Base-by-base conservation (phyloP, 192 early-diverging fungal species). In the Spinellus fusiger region DNA sequence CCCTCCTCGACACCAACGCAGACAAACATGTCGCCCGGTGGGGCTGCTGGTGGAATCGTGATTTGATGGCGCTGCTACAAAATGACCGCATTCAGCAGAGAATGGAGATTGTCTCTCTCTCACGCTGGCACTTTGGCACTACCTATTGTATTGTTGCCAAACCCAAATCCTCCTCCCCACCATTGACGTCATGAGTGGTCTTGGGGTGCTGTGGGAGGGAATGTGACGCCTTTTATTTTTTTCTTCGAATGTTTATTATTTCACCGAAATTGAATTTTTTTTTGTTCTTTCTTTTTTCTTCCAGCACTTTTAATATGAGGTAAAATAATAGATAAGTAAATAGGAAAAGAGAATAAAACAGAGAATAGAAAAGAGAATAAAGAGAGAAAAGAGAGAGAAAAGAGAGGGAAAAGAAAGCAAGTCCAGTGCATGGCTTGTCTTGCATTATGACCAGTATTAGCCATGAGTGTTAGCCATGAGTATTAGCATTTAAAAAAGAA, bases 21-120 rank as follows among this genome's bases (percentile, higher is more conserved):
- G 53, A 61, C 13, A 71, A 61, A 34, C 87, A 89, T 71, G 85
- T 83, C 7, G 61, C 74, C 10, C 59, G 62, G 56, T 89, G 86
- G 85, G 86, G 64, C 9, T 89, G 87, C 57, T 89, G 84, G 83
- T 89, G 80, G 77, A 88, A 89, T 51, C 60, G 87, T 22, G 83
- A 85, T 53, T 68, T 89, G 20, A 73, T 75, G 46, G 53, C 26
- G 8, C 38, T 88, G 23, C 73, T 85, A 38, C 53, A 81, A n/a
- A 63, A 74, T 37, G 70, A 71, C 15, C 27, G 61, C 26, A 66
- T 72, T 1, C 67, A 59, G 55, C 66, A 80, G 5, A 86, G 80
- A 10, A 23, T 86, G 22, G 70, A 82, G 29, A 64, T 88, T 20
- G 65, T 69, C 10, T 56, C 75, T 25, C 57, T 72, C n/a, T 65